A percentile compares a stretch with the other conserved stretches of the same genome.
These are phyloP conservation scores for Penicillium griseofulvum DNA, from an alignment of 2,329 filamentous ascomycete species.

Conservation along the genomic window DNA sequence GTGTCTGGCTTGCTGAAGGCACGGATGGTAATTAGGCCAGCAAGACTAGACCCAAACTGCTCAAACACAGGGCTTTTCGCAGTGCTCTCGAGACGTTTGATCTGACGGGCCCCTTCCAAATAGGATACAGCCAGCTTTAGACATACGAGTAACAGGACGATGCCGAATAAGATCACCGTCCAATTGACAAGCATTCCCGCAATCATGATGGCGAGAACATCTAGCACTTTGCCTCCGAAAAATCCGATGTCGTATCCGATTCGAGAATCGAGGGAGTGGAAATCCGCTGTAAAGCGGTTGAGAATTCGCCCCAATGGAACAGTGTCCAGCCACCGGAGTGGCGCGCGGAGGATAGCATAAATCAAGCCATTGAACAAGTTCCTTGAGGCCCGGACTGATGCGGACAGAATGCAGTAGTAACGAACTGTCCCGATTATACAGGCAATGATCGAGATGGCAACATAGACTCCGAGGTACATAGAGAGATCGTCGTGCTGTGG, in stretches of 20 bases:
- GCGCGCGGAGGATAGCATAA: conserved; percentile 66
- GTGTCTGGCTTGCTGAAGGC: conserved; percentile 67
- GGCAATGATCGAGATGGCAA: conserved; percentile 57
- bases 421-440: conserved; percentile 61
- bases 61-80: conserved; percentile 78
- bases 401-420: conserved; percentile 63
- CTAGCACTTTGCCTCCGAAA: conserved; percentile 59
- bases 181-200: conserved; percentile 59
- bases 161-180: conserved; percentile 62
- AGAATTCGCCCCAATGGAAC: conserved; percentile 73
- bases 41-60: conserved; percentile 70
- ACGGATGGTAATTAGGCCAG: conserved; percentile 71
- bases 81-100: conserved; percentile 74
- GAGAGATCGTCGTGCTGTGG: conserved; percentile 34
- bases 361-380: conserved; percentile 66
- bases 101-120: conserved; percentile 68
- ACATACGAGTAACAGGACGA: conserved; percentile 57
- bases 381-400: conserved; percentile 67
- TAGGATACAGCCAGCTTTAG: conserved; percentile 52
- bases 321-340: conserved; percentile 77
- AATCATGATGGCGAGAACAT: conserved; percentile 63
- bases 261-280: conserved; percentile 68
- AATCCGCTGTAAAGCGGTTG: conserved; percentile 76
- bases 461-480: conserved; percentile 69
- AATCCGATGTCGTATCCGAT: conserved; percentile 64